Evolutionary conservation across 495 filamentous ascomycete species (phyloP).

Genomic region (Podospora pseudocomata): DNA sequence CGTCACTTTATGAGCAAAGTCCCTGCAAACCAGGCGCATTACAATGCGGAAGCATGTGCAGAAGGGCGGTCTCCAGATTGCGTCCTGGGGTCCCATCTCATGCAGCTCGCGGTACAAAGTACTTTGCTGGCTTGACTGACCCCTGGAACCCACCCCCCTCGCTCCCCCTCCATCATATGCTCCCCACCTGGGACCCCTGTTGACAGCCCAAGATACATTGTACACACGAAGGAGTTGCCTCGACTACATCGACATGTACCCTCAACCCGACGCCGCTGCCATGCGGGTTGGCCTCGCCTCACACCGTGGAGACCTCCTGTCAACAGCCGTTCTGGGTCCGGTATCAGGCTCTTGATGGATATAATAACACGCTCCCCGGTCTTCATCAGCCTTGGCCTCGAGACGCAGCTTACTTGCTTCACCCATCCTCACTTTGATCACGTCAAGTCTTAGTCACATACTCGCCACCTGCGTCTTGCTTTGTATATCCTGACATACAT

Average conservation of each 20-base stretch:
- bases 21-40: conserved; percentile 5
- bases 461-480: not conserved
- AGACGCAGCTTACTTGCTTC: conserved; percentile 7
- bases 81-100: conserved; percentile 1
- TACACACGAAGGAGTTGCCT: not conserved
- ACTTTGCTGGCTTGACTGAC: not conserved
- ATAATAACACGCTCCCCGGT: conserved; percentile 15
- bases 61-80: conserved; percentile 17
- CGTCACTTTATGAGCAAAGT: conserved; percentile 8
- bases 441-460: not conserved
- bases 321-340: conserved; percentile 6
- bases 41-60: conserved; percentile 17
- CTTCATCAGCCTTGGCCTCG: not conserved
- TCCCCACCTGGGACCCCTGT: not conserved
- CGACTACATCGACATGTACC: conserved; percentile 5
- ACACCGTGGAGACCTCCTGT: conserved; percentile 10
- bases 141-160: not conserved
- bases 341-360: conserved; percentile 8
- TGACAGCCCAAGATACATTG: not conserved
- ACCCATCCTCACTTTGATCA: not conserved
- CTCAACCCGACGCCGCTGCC: conserved; percentile 7
- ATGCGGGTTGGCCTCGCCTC: conserved; percentile 18
- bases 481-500: not conserved
- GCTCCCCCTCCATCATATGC: not conserved
- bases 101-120: conserved; percentile 8